phyloP scores from a whole-genome alignment of 352 stramenopile species.

The Peronospora belbahrii region DNA sequence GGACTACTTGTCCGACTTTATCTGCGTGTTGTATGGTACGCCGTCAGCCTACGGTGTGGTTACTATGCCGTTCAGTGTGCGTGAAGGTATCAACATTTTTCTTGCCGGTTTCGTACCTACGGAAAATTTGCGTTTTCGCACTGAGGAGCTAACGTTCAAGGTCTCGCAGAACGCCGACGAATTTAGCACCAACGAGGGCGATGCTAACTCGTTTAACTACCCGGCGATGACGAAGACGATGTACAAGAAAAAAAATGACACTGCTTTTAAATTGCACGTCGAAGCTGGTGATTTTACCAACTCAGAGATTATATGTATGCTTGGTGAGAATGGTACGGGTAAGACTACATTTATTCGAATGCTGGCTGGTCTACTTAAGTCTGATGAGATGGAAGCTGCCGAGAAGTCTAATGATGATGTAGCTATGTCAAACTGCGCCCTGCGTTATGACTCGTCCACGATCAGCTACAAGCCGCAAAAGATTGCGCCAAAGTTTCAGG shows the following conservation, averaged over 20 bases:
- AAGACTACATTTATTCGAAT: constrained; percentile 99
- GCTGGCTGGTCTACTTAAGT: constrained; percentile 97
- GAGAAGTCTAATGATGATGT: constrained; percentile 62
- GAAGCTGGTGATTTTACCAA: constrained; percentile 95
- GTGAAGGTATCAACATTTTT: constrained; percentile 99
- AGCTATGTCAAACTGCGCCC: constrained; percentile 63
- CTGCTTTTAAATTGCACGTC: constrained; percentile 97
- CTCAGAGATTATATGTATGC: constrained; percentile 98
- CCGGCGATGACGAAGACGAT: constrained; percentile 98
- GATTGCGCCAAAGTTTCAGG: constrained; percentile 92
- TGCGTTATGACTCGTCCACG: constrained; percentile 78
- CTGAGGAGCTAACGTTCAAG: constrained; percentile 98
- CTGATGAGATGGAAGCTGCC: constrained; percentile 91
- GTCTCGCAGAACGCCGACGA: constrained; percentile 91
- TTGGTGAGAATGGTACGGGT: constrained; percentile 99
- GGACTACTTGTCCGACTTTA: constrained; percentile 99
- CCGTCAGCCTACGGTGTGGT: constrained; percentile 98
- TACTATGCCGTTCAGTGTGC: constrained; percentile 99
- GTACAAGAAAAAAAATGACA: constrained; percentile 89
- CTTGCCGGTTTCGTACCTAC: constrained; percentile 98
- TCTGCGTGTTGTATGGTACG: constrained; percentile 98
- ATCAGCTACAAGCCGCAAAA: constrained; percentile 99
- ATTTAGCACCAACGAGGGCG: constrained; percentile 76
- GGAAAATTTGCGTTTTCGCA: constrained; percentile 99
- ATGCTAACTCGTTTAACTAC: constrained; percentile 92